Evolutionary conservation across 192 early-diverging fungal species (phyloP).

Genomic region (Chytriomyces confervae): DNA sequence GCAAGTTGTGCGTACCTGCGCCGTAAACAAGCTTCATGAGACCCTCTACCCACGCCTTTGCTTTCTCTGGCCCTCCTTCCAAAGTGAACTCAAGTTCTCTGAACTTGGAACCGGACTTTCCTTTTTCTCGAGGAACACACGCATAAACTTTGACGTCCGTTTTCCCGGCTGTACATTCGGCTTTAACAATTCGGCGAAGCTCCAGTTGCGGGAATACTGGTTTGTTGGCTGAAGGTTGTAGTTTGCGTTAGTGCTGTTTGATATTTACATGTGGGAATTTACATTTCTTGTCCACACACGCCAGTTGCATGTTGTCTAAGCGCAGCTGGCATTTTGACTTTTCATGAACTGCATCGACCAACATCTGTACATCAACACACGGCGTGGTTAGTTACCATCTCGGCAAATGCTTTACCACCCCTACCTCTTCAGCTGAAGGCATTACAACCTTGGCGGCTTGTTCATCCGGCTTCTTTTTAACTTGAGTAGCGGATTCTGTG

Average conservation of each 20-base stretch:
- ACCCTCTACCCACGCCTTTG: conserved; percentile 41
- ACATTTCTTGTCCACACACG: conserved; percentile 53
- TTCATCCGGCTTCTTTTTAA: conserved; percentile 26
- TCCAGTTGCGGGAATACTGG: conserved; percentile 52
- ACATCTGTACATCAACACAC: conserved; percentile 14
- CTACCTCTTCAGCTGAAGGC: conserved; percentile 30
- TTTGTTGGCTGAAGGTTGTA: background rate
- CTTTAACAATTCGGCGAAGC: conserved; percentile 45
- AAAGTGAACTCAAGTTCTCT: conserved; percentile 49
- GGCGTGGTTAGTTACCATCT: background rate
- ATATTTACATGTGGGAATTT: background rate
- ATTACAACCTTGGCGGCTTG: background rate
- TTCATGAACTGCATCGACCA: conserved; percentile 40
- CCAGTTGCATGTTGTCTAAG: conserved; percentile 43
- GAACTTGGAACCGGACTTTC: conserved; percentile 52
- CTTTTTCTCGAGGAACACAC: conserved; percentile 48
- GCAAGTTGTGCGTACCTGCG: conserved; percentile 32
- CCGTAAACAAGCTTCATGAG: conserved; percentile 49
- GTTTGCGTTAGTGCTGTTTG: background rate
- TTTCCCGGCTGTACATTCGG: conserved; percentile 18
- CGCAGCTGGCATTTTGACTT: conserved; percentile 48
- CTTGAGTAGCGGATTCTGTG: background rate
- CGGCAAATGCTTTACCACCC: conserved; percentile 1
- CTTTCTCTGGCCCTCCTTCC: conserved; percentile 24
- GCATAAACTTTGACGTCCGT: conserved; percentile 40